These are phyloP conservation scores for Boletus vinaceobasis DNA, from an alignment of 768 basidiomycete genomes.

Conservation along the genomic window DNA sequence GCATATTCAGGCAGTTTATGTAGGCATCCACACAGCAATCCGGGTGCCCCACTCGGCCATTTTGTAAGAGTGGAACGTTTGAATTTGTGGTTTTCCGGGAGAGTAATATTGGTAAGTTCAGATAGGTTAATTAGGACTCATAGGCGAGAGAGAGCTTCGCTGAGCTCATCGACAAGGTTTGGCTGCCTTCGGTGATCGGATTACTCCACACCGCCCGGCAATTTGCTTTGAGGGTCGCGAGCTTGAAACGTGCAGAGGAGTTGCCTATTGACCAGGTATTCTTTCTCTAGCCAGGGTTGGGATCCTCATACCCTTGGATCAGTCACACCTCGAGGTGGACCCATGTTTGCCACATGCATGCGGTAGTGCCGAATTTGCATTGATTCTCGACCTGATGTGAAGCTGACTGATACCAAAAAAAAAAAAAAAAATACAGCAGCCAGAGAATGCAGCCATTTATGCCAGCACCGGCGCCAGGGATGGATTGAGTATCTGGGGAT, in stretches of 20 bases:
- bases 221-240: slow-evolving; percentile 18
- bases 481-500: slow-evolving; percentile 15
- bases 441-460: slow-evolving; percentile 23
- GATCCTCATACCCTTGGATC: slow-evolving; percentile 31
- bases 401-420: slow-evolving; percentile 12
- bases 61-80: slow-evolving; percentile 5
- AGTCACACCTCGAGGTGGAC: slow-evolving; percentile 35
- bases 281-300: slow-evolving; percentile 18
- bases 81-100: slow-evolving; percentile 3
- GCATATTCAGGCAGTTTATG: not conserved
- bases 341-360: slow-evolving; percentile 33
- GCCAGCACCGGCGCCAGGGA: slow-evolving; percentile 21
- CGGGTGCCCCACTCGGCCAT: slow-evolving; percentile 11
- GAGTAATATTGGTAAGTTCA: slow-evolving; percentile 17
- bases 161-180: slow-evolving; percentile 31
- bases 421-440: slow-evolving; percentile 19
- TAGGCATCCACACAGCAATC: slow-evolving; percentile 4
- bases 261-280: slow-evolving; percentile 14
- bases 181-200: slow-evolving; percentile 22
- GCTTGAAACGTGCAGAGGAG: slow-evolving; percentile 20
- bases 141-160: slow-evolving; percentile 23
- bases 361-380: slow-evolving; percentile 28
- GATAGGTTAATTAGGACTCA: slow-evolving; percentile 19
- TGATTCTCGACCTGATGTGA: slow-evolving; percentile 28
- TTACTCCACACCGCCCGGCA: slow-evolving; percentile 26